A percentile compares a stretch with the other conserved stretches of the same genome.
These are phyloP conservation scores for Beta corolliflora DNA, from an alignment of 179 eudicot genomes.

Conservation along the genomic window DNA sequence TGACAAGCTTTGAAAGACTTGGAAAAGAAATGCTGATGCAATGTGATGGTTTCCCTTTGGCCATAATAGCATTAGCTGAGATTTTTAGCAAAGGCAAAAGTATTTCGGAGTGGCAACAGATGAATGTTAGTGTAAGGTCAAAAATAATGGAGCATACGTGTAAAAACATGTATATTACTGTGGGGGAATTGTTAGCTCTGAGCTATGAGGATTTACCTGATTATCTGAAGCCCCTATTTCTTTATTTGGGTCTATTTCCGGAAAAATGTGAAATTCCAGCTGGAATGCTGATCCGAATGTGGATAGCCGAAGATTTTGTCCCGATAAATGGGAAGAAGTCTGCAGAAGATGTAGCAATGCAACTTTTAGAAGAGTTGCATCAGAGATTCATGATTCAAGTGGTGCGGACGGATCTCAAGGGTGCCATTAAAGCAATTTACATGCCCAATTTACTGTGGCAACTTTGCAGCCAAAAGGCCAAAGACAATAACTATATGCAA, in stretches of 20 bases:
- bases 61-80: constrained; percentile 4
- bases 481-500: no score
- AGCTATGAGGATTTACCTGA: constrained; percentile 52
- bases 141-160: constrained; percentile 41
- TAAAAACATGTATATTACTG: constrained; percentile 31
- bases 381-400: constrained; percentile 50
- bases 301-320: background rate
- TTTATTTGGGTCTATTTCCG: background rate
- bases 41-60: no score
- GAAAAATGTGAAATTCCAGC: background rate
- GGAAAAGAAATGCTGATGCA: no score
- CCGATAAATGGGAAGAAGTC: constrained; percentile 32
- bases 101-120: constrained; percentile 50
- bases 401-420: constrained; percentile 16
- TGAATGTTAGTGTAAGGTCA: constrained; percentile 31
- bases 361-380: constrained; percentile 41
- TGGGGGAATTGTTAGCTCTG: constrained; percentile 30
- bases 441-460: no score
- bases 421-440: constrained; percentile 25
- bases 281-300: background rate
- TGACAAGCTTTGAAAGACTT: no score
- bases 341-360: constrained; percentile 48
- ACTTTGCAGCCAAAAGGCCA: no score
- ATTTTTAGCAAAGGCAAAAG: constrained; percentile 35
- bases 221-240: background rate